These are phyloP conservation scores for Xylariaceae sp. DNA, from an alignment of 2,329 filamentous ascomycete species.

Conservation along the genomic window DNA sequence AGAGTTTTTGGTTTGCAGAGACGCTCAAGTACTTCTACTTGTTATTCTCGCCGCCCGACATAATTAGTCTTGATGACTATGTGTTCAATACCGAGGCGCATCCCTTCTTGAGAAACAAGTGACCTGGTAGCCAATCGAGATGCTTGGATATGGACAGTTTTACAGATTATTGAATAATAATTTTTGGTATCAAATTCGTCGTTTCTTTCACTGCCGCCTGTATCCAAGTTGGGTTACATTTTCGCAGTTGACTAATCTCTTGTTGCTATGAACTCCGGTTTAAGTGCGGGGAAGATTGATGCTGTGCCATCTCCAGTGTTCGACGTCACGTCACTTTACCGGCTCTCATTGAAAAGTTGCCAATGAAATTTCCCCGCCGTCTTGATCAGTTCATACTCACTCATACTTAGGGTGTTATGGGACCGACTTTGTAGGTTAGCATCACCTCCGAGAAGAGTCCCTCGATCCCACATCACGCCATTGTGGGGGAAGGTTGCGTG, in stretches of 20 bases:
- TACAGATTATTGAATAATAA: background rate
- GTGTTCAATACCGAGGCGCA: slow-evolving; percentile 55
- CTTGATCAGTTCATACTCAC: background rate
- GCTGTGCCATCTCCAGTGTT: background rate
- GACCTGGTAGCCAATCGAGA: background rate
- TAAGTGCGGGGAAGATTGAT: slow-evolving; percentile 20
- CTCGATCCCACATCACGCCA: slow-evolving; percentile 34
- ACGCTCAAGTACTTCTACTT: slow-evolving; percentile 58
- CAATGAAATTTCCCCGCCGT: background rate
- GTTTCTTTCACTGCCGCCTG: background rate
- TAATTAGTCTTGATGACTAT: slow-evolving; percentile 66
- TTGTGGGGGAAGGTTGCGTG: slow-evolving; percentile 30
- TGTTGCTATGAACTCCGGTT: background rate
- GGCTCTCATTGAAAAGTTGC: background rate
- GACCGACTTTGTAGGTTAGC: too few relatives aligned
- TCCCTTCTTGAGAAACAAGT: slow-evolving; percentile 37
- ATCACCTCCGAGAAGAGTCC: too few relatives aligned
- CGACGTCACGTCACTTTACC: background rate
- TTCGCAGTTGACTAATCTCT: slow-evolving; percentile 1
- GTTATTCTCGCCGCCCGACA: slow-evolving; percentile 59
- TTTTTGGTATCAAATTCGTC: background rate
- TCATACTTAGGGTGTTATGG: too few relatives aligned
- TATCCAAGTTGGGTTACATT: background rate
- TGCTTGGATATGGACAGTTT: background rate
- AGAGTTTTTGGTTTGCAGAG: slow-evolving; percentile 70